A percentile compares a stretch with the other conserved stretches of the same genome.
These are phyloP conservation scores for Agrostemma githago DNA, from an alignment of 148 eudicot genomes.

Conservation along the genomic window DNA sequence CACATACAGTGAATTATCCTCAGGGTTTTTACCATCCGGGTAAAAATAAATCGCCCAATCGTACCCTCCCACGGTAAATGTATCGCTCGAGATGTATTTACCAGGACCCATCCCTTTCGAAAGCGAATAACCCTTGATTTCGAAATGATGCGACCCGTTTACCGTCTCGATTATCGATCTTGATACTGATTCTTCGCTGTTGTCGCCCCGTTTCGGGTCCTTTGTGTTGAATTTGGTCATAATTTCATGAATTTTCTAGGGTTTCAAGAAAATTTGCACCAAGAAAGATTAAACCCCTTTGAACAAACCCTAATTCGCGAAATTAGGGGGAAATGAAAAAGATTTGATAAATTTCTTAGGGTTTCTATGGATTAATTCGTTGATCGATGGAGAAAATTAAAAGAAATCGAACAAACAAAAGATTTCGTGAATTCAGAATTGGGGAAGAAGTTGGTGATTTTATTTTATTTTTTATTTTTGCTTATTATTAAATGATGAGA, in stretches of 20 bases:
- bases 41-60: slow-evolving; percentile 96
- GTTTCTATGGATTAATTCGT: not conserved
- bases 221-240: slow-evolving; percentile 26
- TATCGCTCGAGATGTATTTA: slow-evolving; percentile 64
- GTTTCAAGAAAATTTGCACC: not conserved
- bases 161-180: slow-evolving; percentile 69
- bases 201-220: slow-evolving; percentile 7
- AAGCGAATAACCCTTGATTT: slow-evolving; percentile 75
- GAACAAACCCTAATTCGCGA: slow-evolving; percentile 25
- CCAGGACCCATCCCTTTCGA: slow-evolving; percentile 90
- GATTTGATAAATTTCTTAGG: not conserved
- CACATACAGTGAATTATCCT: slow-evolving; percentile 64
- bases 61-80: slow-evolving; percentile 70
- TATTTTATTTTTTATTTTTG: not conserved
- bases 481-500: not conserved
- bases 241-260: slow-evolving; percentile 31
- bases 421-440: not conserved
- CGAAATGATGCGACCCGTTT: slow-evolving; percentile 75
- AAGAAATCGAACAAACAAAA: not conserved
- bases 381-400: not conserved
- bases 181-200: slow-evolving; percentile 38
- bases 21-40: slow-evolving; percentile 87
- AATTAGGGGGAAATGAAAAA: slow-evolving; percentile 4
- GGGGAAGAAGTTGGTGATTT: not conserved
- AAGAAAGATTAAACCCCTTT: slow-evolving; percentile 2